Base-by-base conservation (phyloP, 768 basidiomycete genomes). In the Dictyophora rubrovolvata region DNA sequence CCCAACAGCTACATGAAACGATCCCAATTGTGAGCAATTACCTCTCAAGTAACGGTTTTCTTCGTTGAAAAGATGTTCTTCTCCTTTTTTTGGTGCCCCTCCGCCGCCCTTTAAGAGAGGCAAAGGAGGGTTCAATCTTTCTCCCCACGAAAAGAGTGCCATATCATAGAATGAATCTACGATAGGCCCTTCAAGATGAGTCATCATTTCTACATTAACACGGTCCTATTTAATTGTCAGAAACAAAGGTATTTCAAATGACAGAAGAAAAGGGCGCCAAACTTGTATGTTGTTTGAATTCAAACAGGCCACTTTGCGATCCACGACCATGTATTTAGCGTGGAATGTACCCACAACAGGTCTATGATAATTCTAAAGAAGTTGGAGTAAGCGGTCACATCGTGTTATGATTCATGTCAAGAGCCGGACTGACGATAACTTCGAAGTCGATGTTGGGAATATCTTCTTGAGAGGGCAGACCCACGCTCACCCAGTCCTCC, bases 151-250 rank as follows among this genome's bases (percentile, higher is more conserved):
- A 56, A 85, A 73, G 53, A 87, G 76, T 14, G 82, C 81, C 69
- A 79, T 80, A 68, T 87, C 86, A 69, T 86, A 86, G 62, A 87
- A 74, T 5, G 80, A 74, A 58, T 87, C 77, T 59, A 87, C 86
- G 55, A 88, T 77, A 0, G 82, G 81, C 0, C 86, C 86, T 65
- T 87, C 86, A 48, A 86, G 74, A 63, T 86, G 84, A 7, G 70
- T 77, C 83, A 85, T 85, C 78, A 86, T 79, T 69, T 81, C 77
- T 60, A 76, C 62, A 63, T 79, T 77, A 7, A 74, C 70, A 18
- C 77, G 74, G 62, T 82, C 79, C 57, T 59, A 11, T 18, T 20
- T 12, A 21, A 42, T 46, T 8, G 35, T 20, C 23, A 55, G 9
- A 0, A 53, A n/a, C 7, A 53, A 14, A 55, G 57, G 55, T 73